Percentiles rank a stretch among this genome's conserved stretches.
Evolutionary conservation across 2,329 filamentous ascomycete species (phyloP).

Genomic region (Penicillium expansum): DNA sequence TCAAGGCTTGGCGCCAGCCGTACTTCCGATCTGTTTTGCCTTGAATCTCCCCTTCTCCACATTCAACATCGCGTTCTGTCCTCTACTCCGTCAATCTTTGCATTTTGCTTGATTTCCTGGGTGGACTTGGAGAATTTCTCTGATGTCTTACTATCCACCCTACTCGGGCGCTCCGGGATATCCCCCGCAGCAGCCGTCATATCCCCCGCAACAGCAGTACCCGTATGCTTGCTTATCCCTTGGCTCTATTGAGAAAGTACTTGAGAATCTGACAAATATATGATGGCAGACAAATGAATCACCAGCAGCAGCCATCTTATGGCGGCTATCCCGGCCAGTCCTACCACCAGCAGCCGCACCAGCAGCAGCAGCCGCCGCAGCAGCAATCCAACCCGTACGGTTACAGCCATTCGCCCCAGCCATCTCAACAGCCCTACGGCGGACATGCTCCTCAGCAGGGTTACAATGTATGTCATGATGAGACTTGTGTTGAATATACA

Average conservation of each 20-base stretch:
- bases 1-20: slow-evolving; percentile 20
- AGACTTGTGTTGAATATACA: background rate
- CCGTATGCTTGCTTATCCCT: slow-evolving; percentile 34
- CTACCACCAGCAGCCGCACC: slow-evolving; percentile 45
- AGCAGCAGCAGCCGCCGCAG: slow-evolving; percentile 45
- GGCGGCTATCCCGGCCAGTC: slow-evolving; percentile 41
- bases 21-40: slow-evolving; percentile 19
- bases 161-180: slow-evolving; percentile 57
- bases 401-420: slow-evolving; percentile 45
- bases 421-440: slow-evolving; percentile 33
- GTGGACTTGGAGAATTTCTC: background rate
- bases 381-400: slow-evolving; percentile 39
- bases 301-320: slow-evolving; percentile 35
- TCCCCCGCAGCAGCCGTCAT: slow-evolving; percentile 49
- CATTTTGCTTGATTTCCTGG: slow-evolving; percentile 8
- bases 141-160: slow-evolving; percentile 64
- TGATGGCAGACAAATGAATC: slow-evolving; percentile 33
- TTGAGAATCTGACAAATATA: slow-evolving; percentile 5
- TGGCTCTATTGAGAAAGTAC: slow-evolving; percentile 1
- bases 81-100: background rate
- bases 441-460: slow-evolving; percentile 31
- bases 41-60: slow-evolving; percentile 24
- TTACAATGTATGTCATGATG: slow-evolving; percentile 36
- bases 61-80: slow-evolving; percentile 13
- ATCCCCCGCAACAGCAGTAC: slow-evolving; percentile 42